A percentile compares a stretch with the other conserved stretches of the same genome.
Conservation (phyloP, 805 yeast genomes). For the Teunomyces funiuensis region DNA sequence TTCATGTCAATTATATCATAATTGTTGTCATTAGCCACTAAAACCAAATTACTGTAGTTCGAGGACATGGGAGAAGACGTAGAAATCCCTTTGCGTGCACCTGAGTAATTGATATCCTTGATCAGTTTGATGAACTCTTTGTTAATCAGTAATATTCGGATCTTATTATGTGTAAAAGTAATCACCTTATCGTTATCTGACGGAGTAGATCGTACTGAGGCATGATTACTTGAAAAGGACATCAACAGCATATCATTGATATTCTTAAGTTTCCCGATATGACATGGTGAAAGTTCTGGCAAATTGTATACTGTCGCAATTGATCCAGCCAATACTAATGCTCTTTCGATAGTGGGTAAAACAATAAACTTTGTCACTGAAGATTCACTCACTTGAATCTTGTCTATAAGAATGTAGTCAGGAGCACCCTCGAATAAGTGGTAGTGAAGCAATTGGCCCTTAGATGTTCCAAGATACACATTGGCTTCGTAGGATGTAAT, state of each 20-base stretch:
- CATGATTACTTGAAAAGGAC: neutral
- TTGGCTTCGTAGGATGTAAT: slow-evolving; percentile 28
- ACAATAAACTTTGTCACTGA: slow-evolving; percentile 26
- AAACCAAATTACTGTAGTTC: slow-evolving; percentile 29
- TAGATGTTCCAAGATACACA: slow-evolving; percentile 38
- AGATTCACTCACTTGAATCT: slow-evolving; percentile 15
- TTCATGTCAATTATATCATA: slow-evolving; percentile 40
- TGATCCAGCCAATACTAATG: slow-evolving; percentile 27
- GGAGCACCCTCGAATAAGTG: slow-evolving; percentile 41
- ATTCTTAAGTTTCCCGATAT: slow-evolving; percentile 36
- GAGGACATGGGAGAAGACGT: slow-evolving; percentile 25
- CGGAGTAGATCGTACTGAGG: neutral
- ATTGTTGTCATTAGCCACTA: slow-evolving; percentile 31
- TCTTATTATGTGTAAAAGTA: slow-evolving; percentile 28
- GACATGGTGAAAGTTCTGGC: slow-evolving; percentile 41
- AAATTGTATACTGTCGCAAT: slow-evolving; percentile 26
- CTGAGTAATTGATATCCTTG: slow-evolving; percentile 32
- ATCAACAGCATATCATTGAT: slow-evolving; percentile 28
- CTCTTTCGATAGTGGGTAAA: slow-evolving; percentile 24
- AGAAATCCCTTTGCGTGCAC: slow-evolving; percentile 28
- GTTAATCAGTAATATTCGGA: slow-evolving; percentile 31
- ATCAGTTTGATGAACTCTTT: slow-evolving; percentile 29
- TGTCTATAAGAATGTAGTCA: slow-evolving; percentile 30
- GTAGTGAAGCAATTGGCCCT: slow-evolving; percentile 37
- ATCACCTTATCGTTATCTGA: slow-evolving; percentile 25